These are phyloP conservation scores for Rhizopus delemar DNA, from an alignment of 371 early-diverging fungal species.

Conservation along the genomic window DNA sequence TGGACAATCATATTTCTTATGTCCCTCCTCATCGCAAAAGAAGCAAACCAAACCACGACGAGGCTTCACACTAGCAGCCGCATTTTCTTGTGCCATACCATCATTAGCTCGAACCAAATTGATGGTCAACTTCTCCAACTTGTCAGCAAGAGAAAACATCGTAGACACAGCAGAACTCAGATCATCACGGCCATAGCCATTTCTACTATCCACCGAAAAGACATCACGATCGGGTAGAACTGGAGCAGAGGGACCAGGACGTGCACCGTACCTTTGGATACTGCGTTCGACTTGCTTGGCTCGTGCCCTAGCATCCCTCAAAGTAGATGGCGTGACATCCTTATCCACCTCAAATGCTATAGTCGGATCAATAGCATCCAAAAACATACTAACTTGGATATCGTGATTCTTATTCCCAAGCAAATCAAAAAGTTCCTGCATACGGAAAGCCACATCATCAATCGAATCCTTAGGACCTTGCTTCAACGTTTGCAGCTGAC, in stretches of 20 bases:
- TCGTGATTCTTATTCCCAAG: not conserved
- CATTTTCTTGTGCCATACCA: not conserved
- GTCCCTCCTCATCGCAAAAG: conserved; percentile 2
- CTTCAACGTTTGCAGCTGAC: too few relatives aligned
- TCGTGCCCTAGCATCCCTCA: not conserved
- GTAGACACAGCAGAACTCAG: not conserved
- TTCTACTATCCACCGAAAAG: not conserved
- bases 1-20: not conserved
- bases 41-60: not conserved
- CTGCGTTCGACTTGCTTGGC: conserved; percentile 8
- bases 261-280: not conserved
- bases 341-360: conserved; percentile 20
- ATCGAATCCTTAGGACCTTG: not conserved
- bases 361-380: conserved; percentile 6
- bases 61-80: too few relatives aligned
- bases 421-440: conserved; percentile 15
- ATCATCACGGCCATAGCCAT: not conserved
- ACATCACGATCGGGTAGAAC: not conserved
- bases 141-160: conserved; percentile 1
- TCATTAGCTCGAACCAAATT: conserved; percentile 8
- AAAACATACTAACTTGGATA: conserved; percentile 15
- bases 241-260: not conserved
- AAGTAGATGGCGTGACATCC: not conserved
- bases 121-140: conserved; percentile 12
- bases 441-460: conserved; percentile 6